These are phyloP conservation scores for Primulina huaijiensis DNA, from an alignment of 257 asterid genomes.

Conservation along the genomic window DNA sequence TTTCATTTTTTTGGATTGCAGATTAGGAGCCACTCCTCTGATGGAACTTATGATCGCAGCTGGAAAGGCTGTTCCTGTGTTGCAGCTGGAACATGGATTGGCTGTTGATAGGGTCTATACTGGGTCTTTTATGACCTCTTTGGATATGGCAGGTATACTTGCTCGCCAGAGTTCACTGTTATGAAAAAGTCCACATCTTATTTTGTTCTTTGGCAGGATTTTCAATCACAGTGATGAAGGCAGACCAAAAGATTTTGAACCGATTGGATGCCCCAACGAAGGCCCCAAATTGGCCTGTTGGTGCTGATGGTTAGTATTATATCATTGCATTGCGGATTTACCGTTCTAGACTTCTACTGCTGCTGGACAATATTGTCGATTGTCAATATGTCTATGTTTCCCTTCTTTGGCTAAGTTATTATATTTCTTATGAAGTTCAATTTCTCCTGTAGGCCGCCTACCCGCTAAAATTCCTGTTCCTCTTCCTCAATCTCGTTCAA, in stretches of 20 bases:
- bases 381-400: background rate
- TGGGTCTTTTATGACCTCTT: conserved; percentile 97
- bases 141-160: conserved; percentile 88
- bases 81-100: conserved; percentile 94
- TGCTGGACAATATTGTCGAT: conserved; percentile 11
- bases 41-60: conserved; percentile 98
- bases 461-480: conserved; percentile 97
- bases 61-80: conserved; percentile 82
- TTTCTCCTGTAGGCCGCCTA: conserved; percentile 67
- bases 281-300: conserved; percentile 98
- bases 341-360: conserved; percentile 7
- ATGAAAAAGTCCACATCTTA: conserved; percentile 22
- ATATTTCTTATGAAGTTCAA: conserved; percentile 21
- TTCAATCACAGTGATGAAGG: conserved; percentile 90
- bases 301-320: conserved; percentile 67
- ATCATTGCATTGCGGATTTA: conserved; percentile 4
- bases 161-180: conserved; percentile 13
- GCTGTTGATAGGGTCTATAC: conserved; percentile 97
- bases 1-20: conserved; percentile 32
- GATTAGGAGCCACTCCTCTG: conserved; percentile 90
- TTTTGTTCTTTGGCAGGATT: conserved; percentile 53
- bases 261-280: conserved; percentile 90
- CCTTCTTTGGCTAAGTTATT: conserved; percentile 4
- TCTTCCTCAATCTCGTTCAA: conserved; percentile 60
- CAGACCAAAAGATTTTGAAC: conserved; percentile 60